phyloP scores from a whole-genome alignment of 73 alveolate species.

The Blepharisma stoltei region DNA sequence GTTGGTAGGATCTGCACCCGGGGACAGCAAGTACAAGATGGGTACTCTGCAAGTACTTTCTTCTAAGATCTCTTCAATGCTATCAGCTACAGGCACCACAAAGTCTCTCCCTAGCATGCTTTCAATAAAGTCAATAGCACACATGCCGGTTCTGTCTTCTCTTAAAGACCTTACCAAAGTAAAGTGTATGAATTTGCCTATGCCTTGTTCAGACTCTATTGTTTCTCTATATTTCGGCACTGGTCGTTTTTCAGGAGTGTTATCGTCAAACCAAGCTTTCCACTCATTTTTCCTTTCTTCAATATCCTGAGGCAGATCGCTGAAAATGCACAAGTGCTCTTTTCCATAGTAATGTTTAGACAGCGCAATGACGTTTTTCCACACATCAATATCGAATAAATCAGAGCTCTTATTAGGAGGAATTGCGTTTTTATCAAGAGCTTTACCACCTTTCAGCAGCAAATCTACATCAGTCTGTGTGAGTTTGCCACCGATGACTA shows the following conservation, averaged over 20 bases:
- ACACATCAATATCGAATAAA: conserved; percentile 94
- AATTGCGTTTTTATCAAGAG: conserved; percentile 81
- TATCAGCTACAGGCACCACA: conserved; percentile 98
- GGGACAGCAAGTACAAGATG: conserved; percentile 97
- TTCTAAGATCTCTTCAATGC: conserved; percentile 88
- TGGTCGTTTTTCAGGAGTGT: conserved; percentile 86
- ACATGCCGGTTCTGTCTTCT: conserved; percentile 96
- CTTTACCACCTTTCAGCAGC: conserved; percentile 98
- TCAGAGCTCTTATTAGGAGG: conserved; percentile 90
- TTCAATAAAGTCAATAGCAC: conserved; percentile 90
- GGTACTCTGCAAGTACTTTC: conserved; percentile 93
- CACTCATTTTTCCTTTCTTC: conserved; percentile 66
- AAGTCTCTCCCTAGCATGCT: conserved; percentile 92
- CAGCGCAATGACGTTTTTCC: conserved; percentile 95
- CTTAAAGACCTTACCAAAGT: conserved; percentile 93
- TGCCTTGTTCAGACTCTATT: conserved; percentile 80
- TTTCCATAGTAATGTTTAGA: conserved; percentile 96
- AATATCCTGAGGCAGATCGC: conserved; percentile 76
- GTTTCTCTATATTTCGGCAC: conserved; percentile 94
- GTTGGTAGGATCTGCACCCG: conserved; percentile 99
- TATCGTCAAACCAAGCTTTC: conserved; percentile 76
- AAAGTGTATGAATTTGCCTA: conserved; percentile 88
- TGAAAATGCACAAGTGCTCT: conserved; percentile 86
- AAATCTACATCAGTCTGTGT: conserved; percentile 88
- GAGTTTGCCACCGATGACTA: conserved; percentile 92